Percentiles rank a stretch among this genome's conserved stretches.
Conservation (phyloP, 495 filamentous ascomycete genomes). For the Annulohypoxylon stygium region DNA sequence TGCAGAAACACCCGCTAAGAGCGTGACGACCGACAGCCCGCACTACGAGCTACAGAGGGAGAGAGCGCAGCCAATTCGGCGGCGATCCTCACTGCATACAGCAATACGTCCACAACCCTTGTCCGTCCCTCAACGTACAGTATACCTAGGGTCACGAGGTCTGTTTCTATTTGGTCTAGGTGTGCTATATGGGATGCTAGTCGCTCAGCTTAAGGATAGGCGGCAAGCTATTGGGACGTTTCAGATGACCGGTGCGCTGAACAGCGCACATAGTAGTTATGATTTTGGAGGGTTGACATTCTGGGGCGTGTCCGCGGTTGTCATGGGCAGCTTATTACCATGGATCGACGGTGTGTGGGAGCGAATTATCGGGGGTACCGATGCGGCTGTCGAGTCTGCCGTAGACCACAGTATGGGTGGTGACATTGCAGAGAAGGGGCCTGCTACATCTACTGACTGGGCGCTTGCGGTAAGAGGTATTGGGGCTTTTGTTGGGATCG, state of each 20-base stretch:
- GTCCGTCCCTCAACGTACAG: conserved; percentile 36
- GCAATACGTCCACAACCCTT: conserved; percentile 20
- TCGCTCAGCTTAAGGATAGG: conserved; percentile 73
- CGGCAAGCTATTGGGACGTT: conserved; percentile 55
- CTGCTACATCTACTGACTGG: conserved; percentile 71
- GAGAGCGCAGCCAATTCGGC: conserved; percentile 31
- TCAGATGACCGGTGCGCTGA: conserved; percentile 70
- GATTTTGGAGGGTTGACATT: conserved; percentile 78
- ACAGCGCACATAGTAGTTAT: conserved; percentile 52
- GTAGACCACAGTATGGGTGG: conserved; percentile 22
- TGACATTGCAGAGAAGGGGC: conserved; percentile 42
- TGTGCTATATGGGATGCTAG: conserved; percentile 84
- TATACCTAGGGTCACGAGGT: conserved; percentile 65
- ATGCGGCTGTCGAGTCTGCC: conserved; percentile 32
- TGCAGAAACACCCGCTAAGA: conserved; percentile 68
- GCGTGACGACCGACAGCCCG: conserved; percentile 48
- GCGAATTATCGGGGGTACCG: conserved; percentile 46
- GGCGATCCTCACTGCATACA: conserved; percentile 45
- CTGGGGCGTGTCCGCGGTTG: conserved; percentile 86
- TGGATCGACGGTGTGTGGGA: conserved; percentile 81
- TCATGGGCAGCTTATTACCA: conserved; percentile 81
- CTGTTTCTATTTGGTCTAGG: conserved; percentile 83
- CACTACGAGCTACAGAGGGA: conserved; percentile 49
- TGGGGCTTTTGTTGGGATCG: conserved; percentile 94
- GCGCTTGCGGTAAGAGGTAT: conserved; percentile 85